phyloP scores from a whole-genome alignment of 2,329 filamentous ascomycete genomes.

The Coniochaeta ligniaria region DNA sequence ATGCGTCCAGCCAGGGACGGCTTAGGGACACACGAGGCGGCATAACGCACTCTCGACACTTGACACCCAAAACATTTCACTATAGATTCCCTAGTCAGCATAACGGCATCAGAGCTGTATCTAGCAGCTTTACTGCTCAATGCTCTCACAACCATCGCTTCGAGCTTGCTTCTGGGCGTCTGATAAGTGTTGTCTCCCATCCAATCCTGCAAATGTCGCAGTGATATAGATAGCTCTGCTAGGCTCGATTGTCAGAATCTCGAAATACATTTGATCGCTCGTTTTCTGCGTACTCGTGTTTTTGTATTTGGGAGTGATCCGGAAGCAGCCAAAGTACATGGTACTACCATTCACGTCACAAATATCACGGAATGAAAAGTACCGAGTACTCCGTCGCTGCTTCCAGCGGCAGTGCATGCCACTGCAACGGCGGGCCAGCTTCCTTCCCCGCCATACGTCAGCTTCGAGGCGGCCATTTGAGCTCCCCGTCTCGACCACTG shows the following conservation, averaged over 20 bases:
- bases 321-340: no score
- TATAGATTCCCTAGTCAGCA: not conserved
- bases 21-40: not conserved
- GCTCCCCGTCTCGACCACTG: not conserved
- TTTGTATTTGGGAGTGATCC: no score
- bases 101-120: not conserved
- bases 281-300: not conserved
- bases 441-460: not conserved
- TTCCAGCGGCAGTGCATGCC: not conserved
- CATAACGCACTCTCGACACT: not conserved
- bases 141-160: not conserved
- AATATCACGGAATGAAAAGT: no score
- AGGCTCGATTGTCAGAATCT: no score
- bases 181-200: not conserved
- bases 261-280: not conserved
- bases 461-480: not conserved
- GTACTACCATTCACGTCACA: no score
- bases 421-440: no score
- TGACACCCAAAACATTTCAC: not conserved
- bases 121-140: not conserved
- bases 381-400: no score
- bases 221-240: no score
- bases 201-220: no score
- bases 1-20: not conserved
- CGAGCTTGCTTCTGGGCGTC: not conserved